Evolutionary conservation across 331 rosid species (phyloP).

Genomic region (Pyracantha coccinea): DNA sequence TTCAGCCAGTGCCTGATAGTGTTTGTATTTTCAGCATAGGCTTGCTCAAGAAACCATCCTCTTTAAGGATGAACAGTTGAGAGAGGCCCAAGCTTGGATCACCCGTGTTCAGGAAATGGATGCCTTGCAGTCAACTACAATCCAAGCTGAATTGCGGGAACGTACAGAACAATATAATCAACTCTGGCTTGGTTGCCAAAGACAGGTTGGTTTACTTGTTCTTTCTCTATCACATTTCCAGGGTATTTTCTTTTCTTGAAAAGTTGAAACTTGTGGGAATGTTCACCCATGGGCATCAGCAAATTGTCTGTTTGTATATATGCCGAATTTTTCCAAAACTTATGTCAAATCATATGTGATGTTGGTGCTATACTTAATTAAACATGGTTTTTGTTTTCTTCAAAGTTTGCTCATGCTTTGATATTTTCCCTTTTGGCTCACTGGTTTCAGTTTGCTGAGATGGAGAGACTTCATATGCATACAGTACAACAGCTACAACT

Average conservation of each 20-base stretch:
- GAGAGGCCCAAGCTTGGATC: slow-evolving; percentile 97
- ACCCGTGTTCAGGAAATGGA: slow-evolving; percentile 89
- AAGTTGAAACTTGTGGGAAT: background rate
- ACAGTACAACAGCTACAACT: slow-evolving; percentile 82
- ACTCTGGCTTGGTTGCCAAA: slow-evolving; percentile 89
- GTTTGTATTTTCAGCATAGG: slow-evolving; percentile 67
- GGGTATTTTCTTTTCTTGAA: background rate
- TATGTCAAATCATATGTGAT: background rate
- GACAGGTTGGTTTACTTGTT: slow-evolving; percentile 58
- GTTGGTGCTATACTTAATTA: background rate
- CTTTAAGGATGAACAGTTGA: slow-evolving; percentile 82
- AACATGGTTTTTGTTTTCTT: background rate
- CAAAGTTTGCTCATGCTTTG: background rate
- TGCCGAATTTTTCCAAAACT: background rate
- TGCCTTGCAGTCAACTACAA: slow-evolving; percentile 75
- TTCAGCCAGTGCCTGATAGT: slow-evolving; percentile 5
- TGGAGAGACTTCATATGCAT: slow-evolving; percentile 88
- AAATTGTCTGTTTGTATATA: background rate
- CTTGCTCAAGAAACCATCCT: slow-evolving; percentile 77
- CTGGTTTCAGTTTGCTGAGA: slow-evolving; percentile 66
- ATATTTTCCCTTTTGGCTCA: slow-evolving; percentile 12
- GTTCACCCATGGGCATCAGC: background rate
- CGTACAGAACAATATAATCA: slow-evolving; percentile 91
- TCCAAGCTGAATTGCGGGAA: slow-evolving; percentile 88
- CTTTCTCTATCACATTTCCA: background rate